Conservation (phyloP, 768 basidiomycete species). For the Tubosaeta sp. region DNA sequence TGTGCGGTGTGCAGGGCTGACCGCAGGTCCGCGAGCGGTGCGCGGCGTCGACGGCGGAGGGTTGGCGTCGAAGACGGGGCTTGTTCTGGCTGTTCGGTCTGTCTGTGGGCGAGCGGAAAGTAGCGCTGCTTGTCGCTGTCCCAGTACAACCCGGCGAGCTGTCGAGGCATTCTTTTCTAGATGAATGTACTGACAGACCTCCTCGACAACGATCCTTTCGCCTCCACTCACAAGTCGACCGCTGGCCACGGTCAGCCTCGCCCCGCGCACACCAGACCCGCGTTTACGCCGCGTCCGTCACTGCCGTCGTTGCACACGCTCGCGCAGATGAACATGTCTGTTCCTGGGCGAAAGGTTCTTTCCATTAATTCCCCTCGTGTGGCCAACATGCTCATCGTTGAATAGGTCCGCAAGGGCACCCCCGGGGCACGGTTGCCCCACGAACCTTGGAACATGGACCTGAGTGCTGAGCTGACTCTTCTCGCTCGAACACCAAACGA, state of each 20-base stretch:
- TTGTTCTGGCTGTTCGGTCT: neutral
- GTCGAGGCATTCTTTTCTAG: constrained; percentile 11
- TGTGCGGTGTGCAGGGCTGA: constrained; percentile 11
- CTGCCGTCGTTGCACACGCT: constrained; percentile 40
- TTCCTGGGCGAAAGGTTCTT: constrained; percentile 35
- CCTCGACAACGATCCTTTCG: constrained; percentile 73
- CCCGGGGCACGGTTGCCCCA: constrained; percentile 41
- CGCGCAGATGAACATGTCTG: constrained; percentile 32
- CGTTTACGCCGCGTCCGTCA: constrained; percentile 38
- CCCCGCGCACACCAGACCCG: constrained; percentile 40
- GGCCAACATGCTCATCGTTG: neutral
- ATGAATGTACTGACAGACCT: constrained; percentile 19
- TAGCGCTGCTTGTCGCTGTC: constrained; percentile 50
- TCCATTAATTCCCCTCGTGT: neutral
- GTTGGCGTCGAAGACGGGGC: neutral
- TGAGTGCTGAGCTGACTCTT: constrained; percentile 12
- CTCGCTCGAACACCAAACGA: neutral
- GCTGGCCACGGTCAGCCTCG: constrained; percentile 30
- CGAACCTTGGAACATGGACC: constrained; percentile 38
- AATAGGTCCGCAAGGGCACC: constrained; percentile 38
- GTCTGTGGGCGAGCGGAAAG: constrained; percentile 37
- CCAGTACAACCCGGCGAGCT: constrained; percentile 57
- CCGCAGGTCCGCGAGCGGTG: constrained; percentile 13
- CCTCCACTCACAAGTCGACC: constrained; percentile 40
- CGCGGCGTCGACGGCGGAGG: neutral